Conservation (phyloP, 1,284 basidiomycete genomes). For the Ganoderma lucidum region DNA sequence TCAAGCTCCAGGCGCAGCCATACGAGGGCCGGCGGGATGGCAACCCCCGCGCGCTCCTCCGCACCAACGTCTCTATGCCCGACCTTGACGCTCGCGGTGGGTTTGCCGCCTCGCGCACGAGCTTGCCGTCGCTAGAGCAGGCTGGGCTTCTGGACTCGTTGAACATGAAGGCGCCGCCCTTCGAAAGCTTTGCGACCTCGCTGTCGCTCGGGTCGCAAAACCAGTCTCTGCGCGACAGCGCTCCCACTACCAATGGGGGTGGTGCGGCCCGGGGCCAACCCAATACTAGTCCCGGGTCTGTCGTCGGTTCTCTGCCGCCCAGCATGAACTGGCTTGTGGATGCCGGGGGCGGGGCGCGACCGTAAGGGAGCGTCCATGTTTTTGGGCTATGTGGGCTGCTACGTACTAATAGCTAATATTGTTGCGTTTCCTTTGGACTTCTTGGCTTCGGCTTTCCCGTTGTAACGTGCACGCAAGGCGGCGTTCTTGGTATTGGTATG, state of each 20-base stretch:
- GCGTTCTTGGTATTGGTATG: background rate
- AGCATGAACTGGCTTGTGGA: conserved; percentile 40
- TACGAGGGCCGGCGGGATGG: conserved; percentile 26
- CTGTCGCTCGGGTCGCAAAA: conserved; percentile 32
- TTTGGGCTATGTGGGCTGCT: background rate
- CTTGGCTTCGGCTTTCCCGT: background rate
- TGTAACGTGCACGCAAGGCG: background rate
- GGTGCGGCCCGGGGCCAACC: background rate
- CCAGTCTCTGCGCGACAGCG: background rate
- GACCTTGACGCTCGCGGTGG: conserved; percentile 24
- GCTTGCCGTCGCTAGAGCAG: conserved; percentile 74
- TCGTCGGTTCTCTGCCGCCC: conserved; percentile 33
- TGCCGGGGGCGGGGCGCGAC: conserved; percentile 20
- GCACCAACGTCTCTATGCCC: conserved; percentile 27
- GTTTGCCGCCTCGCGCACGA: conserved; percentile 40
- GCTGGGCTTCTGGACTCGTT: conserved; percentile 72
- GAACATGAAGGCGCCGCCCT: conserved; percentile 42
- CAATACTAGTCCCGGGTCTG: background rate
- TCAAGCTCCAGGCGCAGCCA: conserved; percentile 13
- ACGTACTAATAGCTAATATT: background rate
- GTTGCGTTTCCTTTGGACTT: background rate
- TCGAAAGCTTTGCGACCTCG: conserved; percentile 39
- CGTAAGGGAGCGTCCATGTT: background rate
- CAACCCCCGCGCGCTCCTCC: conserved; percentile 30
- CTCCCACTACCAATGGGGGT: background rate